Percentiles rank a stretch among this genome's conserved stretches.
Evolutionary conservation across 2,329 filamentous ascomycete species (phyloP).

Genomic region (Colletotrichum destructivum): DNA sequence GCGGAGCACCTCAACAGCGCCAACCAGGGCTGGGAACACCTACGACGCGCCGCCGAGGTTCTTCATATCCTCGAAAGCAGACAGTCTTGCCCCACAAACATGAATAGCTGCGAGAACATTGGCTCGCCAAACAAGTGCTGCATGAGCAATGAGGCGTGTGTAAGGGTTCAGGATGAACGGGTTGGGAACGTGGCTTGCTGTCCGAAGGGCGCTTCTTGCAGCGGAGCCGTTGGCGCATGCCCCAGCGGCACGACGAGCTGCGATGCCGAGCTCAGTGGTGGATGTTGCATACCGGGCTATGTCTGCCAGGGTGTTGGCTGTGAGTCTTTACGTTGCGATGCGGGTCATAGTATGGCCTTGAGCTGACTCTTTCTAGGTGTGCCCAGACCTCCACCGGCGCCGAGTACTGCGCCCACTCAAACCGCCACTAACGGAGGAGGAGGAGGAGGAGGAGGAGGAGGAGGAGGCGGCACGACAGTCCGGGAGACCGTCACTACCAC

Average conservation of each 20-base stretch:
- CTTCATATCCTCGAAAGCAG: conserved; percentile 68
- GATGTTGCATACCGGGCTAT: conserved; percentile 82
- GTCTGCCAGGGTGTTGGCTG: conserved; percentile 80
- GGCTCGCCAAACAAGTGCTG: conserved; percentile 82
- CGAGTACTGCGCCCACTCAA: conserved; percentile 45
- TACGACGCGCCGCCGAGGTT: conserved; percentile 62
- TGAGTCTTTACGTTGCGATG: conserved; percentile 56
- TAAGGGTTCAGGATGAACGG: conserved; percentile 72
- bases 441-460: conserved; percentile 15
- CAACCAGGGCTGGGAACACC: conserved; percentile 48
- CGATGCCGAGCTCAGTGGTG: conserved; percentile 75
- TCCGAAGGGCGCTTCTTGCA: conserved; percentile 74
- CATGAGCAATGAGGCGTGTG: conserved; percentile 75
- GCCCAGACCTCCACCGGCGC: conserved; percentile 47
- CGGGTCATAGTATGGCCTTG: not conserved
- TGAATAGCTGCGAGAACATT: conserved; percentile 75
- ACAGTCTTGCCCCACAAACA: conserved; percentile 78
- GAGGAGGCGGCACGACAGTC: conserved; percentile 49
- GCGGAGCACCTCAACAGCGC: conserved; percentile 60
- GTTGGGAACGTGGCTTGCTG: conserved; percentile 83
- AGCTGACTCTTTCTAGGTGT: conserved; percentile 51
- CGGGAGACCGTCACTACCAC: conserved; percentile 56
- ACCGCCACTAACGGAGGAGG: conserved; percentile 29
- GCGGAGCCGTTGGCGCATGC: conserved; percentile 75
- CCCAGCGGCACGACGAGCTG: conserved; percentile 75